Base-by-base conservation (phyloP, 2,329 filamentous ascomycete genomes). In the Colletotrichum echinochloae region DNA sequence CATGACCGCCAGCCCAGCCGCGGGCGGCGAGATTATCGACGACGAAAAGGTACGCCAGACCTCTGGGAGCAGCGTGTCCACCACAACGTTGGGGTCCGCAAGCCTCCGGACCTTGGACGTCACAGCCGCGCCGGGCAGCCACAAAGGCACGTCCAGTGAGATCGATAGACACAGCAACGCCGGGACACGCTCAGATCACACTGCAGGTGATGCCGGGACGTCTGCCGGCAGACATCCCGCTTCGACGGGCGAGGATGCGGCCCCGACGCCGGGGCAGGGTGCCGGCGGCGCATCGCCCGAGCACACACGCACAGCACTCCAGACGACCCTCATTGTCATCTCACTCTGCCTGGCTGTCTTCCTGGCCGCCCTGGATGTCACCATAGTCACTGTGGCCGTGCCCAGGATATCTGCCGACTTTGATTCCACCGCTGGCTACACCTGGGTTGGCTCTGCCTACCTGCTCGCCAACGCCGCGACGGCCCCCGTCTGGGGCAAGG, bases 361-460 rank as follows among this genome's bases (percentile, higher is more conserved):
- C 70, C 79, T 86, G 7, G 78, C 83, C 3, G 82, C 84, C 0
- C 81, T 87, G 74, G 87, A 86, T 75, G 77, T 85, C 5, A 90
- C 88, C 20, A 90, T 90, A 74, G 82, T 91, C 37, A 86, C 89
- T 1, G 89, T 90, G 0, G 87, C 89, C 0, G 83, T 91, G 9
- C 90, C 90, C 0, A 87, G 87, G 8, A 91, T 92, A 59, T 82
- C 86, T 2, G 77, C 79, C 2, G 83, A 91, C 35, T 86, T 94
- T 48, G 76, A 87, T 57, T 90, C 88, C 37, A 88, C 87, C 20
- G 83, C 88, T 1, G 91, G 91, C 7, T 95, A 94, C 79, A 90
- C 90, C 18, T 95, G 92, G 93, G 92, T 95, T 71, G 92, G 92
- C 1, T 90, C 87, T 33, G 89, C 92, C 0, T 95, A 92, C 78